phyloP scores from a whole-genome alignment of 164 flowering plant genomes.

The Amborella trichopoda region DNA sequence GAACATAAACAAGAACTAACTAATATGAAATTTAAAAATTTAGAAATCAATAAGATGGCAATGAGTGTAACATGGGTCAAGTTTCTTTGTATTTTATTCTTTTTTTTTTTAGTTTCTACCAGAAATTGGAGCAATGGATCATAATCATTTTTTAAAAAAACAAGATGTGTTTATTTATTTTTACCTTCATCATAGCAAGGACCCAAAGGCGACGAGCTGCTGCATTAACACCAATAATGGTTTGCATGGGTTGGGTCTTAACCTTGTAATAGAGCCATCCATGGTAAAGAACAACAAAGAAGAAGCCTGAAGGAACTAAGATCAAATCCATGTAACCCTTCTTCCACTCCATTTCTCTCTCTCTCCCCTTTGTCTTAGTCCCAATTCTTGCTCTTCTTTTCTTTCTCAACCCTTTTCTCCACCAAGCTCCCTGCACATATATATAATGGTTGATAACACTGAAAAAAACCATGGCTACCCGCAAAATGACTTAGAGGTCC shows the following conservation, averaged over 20 bases:
- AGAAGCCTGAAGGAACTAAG: slow-evolving; percentile 7
- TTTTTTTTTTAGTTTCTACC: too few species aligned
- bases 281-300: slow-evolving; percentile 6
- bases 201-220: slow-evolving; percentile 11
- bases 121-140: too few species aligned
- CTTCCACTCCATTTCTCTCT: slow-evolving; percentile 9
- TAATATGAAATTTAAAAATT: too few species aligned
- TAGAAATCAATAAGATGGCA: too few species aligned
- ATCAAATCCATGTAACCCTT: slow-evolving; percentile 10
- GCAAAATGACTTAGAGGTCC: too few species aligned
- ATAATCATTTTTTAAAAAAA: too few species aligned
- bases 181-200: slow-evolving; percentile 7
- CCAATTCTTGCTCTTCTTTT: slow-evolving; percentile 4
- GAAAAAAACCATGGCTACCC: too few species aligned
- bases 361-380: too few species aligned
- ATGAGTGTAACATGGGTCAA: too few species aligned
- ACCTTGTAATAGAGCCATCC: slow-evolving; percentile 12
- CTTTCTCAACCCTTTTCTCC: slow-evolving; percentile 2
- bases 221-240: slow-evolving; percentile 10
- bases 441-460: too few species aligned
- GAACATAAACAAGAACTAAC: too few species aligned
- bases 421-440: not conserved
- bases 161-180: not conserved
- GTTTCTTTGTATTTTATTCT: too few species aligned
- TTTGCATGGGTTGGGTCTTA: slow-evolving; percentile 6